Conservation (phyloP, 331 rosid species). For the Quercus phellos region DNA sequence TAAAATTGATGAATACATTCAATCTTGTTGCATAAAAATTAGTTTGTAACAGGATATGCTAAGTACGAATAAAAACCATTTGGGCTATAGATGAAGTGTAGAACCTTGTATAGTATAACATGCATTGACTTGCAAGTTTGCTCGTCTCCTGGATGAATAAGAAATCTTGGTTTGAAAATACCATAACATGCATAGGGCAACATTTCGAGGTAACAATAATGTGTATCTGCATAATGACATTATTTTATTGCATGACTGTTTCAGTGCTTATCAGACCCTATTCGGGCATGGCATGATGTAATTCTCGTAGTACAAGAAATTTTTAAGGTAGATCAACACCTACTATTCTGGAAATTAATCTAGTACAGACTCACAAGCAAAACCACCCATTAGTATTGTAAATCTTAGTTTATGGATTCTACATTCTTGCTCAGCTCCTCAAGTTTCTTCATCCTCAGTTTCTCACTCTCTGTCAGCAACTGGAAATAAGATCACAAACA, state of each 20-base stretch:
- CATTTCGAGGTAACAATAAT: neutral
- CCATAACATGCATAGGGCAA: neutral
- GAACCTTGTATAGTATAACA: no score
- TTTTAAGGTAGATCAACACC: neutral
- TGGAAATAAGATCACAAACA: slow-evolving; percentile 31
- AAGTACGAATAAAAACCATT: no score
- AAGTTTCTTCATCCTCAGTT: slow-evolving; percentile 64
- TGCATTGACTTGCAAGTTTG: neutral
- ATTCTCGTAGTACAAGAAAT: neutral
- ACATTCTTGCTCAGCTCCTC: slow-evolving; percentile 67
- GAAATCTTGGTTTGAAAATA: neutral
- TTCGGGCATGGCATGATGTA: neutral
- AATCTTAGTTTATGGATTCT: slow-evolving; percentile 35
- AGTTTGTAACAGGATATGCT: no score
- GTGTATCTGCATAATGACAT: neutral
- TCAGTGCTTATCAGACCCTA: neutral
- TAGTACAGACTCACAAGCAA: neutral
- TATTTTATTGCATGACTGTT: neutral
- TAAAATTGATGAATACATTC: neutral
- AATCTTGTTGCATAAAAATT: neutral
- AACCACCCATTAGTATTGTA: neutral
- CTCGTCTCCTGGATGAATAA: neutral
- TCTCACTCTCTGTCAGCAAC: slow-evolving; percentile 61
- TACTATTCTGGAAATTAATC: neutral
- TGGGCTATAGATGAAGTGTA: no score